phyloP scores from a whole-genome alignment of 1,284 basidiomycete genomes.

The Erythrobasidium hasegawianum region DNA sequence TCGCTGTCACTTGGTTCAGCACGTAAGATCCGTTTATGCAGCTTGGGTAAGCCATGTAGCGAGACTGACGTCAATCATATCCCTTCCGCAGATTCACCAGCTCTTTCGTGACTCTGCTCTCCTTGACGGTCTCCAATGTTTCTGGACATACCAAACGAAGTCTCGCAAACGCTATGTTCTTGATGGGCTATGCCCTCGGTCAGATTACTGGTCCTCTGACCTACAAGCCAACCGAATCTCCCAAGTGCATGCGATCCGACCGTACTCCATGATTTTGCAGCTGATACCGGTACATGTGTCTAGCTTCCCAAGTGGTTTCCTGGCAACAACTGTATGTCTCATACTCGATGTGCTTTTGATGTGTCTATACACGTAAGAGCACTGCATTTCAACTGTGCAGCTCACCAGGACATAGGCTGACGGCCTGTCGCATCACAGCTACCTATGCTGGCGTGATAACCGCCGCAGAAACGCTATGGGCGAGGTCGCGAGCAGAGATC shows the following conservation, averaged over 20 bases:
- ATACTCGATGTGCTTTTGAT: constrained; percentile 12
- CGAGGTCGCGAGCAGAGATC: constrained; percentile 11
- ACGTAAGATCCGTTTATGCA: constrained; percentile 3
- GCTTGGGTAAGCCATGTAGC: background rate
- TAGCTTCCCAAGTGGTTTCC: constrained; percentile 21
- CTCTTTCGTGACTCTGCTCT: constrained; percentile 17
- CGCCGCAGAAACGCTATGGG: constrained; percentile 13
- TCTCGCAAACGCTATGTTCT: constrained; percentile 17
- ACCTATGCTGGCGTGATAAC: constrained; percentile 9
- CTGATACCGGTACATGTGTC: too few relatives aligned
- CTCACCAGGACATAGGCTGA: too few relatives aligned
- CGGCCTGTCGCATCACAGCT: too few relatives aligned
- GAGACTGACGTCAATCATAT: too few relatives aligned
- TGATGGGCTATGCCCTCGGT: constrained; percentile 28
- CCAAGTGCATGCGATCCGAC: background rate
- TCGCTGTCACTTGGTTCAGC: constrained; percentile 18
- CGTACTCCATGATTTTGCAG: too few relatives aligned
- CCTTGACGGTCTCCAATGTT: constrained; percentile 25
- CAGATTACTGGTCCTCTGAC: constrained; percentile 18
- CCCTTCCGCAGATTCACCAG: constrained; percentile 11
- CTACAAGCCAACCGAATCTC: constrained; percentile 18
- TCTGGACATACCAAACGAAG: constrained; percentile 23
- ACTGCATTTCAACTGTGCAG: background rate
- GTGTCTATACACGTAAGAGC: constrained; percentile 16
- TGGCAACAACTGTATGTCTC: constrained; percentile 15